A percentile compares a stretch with the other conserved stretches of the same genome.
phyloP scores from a whole-genome alignment of 768 basidiomycete species.

The Tylopilus plumbeoviolaceoides region DNA sequence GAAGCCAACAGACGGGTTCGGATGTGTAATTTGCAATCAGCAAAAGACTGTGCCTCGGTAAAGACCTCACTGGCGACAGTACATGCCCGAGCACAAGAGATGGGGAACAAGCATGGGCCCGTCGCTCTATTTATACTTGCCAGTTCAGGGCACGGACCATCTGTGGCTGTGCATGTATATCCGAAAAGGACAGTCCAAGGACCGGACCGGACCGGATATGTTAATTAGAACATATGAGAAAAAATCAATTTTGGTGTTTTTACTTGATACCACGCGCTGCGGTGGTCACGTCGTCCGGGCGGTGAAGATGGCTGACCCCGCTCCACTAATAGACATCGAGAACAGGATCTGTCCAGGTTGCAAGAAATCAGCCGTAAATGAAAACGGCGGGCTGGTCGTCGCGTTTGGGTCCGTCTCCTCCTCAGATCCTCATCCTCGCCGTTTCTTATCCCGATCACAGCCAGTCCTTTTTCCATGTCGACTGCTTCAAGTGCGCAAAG shows the following conservation, averaged over 20 bases:
- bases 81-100: neutral
- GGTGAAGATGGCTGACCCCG: constrained; percentile 13
- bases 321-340: constrained; percentile 28
- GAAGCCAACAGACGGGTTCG: neutral
- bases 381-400: constrained; percentile 84
- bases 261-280: neutral
- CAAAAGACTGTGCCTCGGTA: neutral
- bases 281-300: neutral
- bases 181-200: no score
- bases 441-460: constrained; percentile 36
- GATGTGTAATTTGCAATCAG: neutral
- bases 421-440: neutral
- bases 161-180: constrained; percentile 1
- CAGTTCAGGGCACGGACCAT: constrained; percentile 16
- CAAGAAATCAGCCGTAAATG: constrained; percentile 73
- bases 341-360: constrained; percentile 79
- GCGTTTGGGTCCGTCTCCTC: constrained; percentile 78
- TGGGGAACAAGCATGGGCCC: neutral
- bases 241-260: neutral
- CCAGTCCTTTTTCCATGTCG: constrained; percentile 90
- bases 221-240: neutral
- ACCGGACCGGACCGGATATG: neutral
- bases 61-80: neutral
- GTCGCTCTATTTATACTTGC: constrained; percentile 5
- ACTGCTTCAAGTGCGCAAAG: constrained; percentile 97